These are phyloP conservation scores for Exidia glandulosa DNA, from an alignment of 768 basidiomycete species.

Conservation along the genomic window DNA sequence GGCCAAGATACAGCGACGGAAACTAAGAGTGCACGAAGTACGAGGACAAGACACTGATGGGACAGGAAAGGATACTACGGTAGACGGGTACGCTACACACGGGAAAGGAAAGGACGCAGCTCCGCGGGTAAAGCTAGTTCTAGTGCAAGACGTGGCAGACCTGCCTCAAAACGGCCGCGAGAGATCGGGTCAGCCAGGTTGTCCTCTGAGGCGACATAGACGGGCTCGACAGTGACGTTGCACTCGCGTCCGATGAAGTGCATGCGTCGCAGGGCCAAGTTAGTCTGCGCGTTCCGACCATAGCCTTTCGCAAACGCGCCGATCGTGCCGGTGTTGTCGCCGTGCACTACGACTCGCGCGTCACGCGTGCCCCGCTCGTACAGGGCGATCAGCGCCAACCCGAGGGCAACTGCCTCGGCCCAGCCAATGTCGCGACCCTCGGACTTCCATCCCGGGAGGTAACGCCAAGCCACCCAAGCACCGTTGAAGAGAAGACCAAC, in stretches of 20 bases:
- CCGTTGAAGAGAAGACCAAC: background rate
- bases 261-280: background rate
- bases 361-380: background rate
- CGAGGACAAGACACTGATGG: no score
- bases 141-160: background rate
- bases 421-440: constrained; percentile 2
- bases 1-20: background rate
- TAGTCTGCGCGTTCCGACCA: background rate
- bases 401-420: constrained; percentile 1
- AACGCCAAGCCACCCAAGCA: background rate
- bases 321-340: constrained; percentile 2
- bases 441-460: background rate
- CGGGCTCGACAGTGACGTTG: background rate
- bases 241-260: background rate
- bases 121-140: background rate
- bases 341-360: background rate
- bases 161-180: background rate
- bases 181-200: constrained; percentile 1
- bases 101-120: background rate
- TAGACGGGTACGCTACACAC: background rate
- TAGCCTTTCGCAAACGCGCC: background rate
- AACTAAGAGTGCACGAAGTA: background rate
- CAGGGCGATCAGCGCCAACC: background rate
- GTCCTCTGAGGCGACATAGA: background rate
- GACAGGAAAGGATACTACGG: no score